Evolutionary conservation across 768 basidiomycete genomes (phyloP).

Genomic region (Mycena leptocephala): DNA sequence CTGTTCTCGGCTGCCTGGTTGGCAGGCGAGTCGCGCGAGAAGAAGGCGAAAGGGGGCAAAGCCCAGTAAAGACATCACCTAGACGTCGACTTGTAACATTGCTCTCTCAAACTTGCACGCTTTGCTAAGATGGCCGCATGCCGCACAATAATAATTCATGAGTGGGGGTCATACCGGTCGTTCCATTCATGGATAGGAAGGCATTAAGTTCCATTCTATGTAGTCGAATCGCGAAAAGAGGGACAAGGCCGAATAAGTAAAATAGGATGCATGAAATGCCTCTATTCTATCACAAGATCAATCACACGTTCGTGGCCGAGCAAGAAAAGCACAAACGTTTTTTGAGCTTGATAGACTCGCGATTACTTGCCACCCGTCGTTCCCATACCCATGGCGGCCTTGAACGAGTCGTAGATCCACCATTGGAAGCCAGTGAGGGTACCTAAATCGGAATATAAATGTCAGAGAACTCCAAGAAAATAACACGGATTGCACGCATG

Average conservation of each 20-base stretch:
- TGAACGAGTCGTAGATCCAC: constrained; percentile 96
- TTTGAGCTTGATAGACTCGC: not conserved
- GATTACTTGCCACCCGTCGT: constrained; percentile 90
- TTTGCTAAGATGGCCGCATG: not conserved
- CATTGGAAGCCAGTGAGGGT: constrained; percentile 87
- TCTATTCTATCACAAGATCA: not conserved
- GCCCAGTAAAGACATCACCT: constrained; percentile 51
- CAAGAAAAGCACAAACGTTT: constrained; percentile 16
- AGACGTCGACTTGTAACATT: constrained; percentile 31
- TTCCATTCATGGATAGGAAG: constrained; percentile 21
- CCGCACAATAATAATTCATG: not conserved
- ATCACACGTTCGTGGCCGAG: constrained; percentile 22
- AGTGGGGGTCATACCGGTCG: constrained; percentile 1
- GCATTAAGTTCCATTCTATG: constrained; percentile 35
- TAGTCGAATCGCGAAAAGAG: not conserved
- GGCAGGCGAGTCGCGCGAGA: constrained; percentile 83
- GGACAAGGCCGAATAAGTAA: constrained; percentile 29
- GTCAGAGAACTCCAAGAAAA: not conserved
- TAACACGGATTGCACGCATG: constrained; percentile 45
- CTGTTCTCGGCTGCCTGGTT: constrained; percentile 92
- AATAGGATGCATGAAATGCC: constrained; percentile 25
- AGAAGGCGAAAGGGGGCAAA: constrained; percentile 64
- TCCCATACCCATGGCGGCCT: constrained; percentile 86
- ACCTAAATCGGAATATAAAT: constrained; percentile 28
- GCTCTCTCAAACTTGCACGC: constrained; percentile 19